Conservation (phyloP, 495 filamentous ascomycete species). For the Letharia columbiana region DNA sequence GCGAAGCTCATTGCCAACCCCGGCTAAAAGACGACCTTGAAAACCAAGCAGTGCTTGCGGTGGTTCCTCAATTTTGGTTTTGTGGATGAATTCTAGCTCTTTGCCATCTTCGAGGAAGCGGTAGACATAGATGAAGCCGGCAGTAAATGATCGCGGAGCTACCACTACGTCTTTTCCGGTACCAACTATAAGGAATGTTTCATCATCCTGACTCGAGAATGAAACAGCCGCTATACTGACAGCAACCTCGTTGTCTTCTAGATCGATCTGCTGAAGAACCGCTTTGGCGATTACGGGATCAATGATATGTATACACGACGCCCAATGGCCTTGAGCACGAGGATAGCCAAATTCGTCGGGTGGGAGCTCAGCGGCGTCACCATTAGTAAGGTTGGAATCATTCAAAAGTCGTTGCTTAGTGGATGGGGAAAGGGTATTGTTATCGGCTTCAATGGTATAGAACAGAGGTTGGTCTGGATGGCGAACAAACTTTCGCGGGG, state of each 20-base stretch:
- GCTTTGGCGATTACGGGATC: slow-evolving; percentile 70
- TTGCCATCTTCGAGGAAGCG: slow-evolving; percentile 79
- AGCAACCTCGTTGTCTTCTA: slow-evolving; percentile 86
- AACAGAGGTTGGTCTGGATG: slow-evolving; percentile 84
- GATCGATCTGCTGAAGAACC: slow-evolving; percentile 65
- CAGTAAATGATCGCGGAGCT: slow-evolving; percentile 61
- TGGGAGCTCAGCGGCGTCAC: slow-evolving; percentile 58
- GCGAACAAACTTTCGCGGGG: slow-evolving; percentile 75
- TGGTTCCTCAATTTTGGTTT: slow-evolving; percentile 81
- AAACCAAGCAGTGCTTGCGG: slow-evolving; percentile 84
- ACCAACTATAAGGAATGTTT: slow-evolving; percentile 84
- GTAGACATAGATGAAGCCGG: slow-evolving; percentile 88
- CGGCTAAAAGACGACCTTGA: slow-evolving; percentile 80
- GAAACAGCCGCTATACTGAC: slow-evolving; percentile 75
- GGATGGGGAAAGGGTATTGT: slow-evolving; percentile 71
- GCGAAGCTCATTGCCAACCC: slow-evolving; percentile 70
- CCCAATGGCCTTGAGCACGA: slow-evolving; percentile 76
- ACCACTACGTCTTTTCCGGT: slow-evolving; percentile 83
- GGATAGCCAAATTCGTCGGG: slow-evolving; percentile 88
- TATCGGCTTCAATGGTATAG: slow-evolving; percentile 90
- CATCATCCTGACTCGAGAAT: slow-evolving; percentile 80
- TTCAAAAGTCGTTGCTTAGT: slow-evolving; percentile 61
- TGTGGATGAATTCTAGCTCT: slow-evolving; percentile 88
- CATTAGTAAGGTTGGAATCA: slow-evolving; percentile 56
- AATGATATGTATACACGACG: slow-evolving; percentile 83